Percentiles rank a stretch among this genome's conserved stretches.
Conservation (phyloP, 2,329 filamentous ascomycete species). For the Exophiala sp. region DNA sequence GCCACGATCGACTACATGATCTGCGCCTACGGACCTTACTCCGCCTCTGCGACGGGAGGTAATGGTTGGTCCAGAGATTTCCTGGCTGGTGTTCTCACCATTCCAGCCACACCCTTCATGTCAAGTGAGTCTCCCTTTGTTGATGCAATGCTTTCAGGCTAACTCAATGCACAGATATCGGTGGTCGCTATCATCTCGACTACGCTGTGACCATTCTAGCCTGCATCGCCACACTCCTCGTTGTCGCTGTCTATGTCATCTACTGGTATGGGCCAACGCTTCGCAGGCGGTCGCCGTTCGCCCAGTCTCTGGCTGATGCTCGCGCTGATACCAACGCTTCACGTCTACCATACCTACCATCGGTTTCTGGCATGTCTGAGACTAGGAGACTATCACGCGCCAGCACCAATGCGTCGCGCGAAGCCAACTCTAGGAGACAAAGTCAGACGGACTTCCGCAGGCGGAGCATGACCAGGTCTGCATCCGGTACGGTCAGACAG, state of each 20-base stretch:
- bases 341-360: conserved; percentile 34
- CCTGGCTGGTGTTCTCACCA: conserved; percentile 57
- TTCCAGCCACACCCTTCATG: conserved; percentile 52
- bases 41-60: conserved; percentile 60
- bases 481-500: conserved; percentile 12
- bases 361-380: conserved; percentile 18
- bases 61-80: conserved; percentile 63
- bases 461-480: conserved; percentile 13
- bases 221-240: conserved; percentile 56
- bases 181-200: conserved; percentile 50
- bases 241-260: conserved; percentile 59
- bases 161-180: conserved; percentile 42
- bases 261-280: conserved; percentile 60
- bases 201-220: conserved; percentile 60
- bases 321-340: conserved; percentile 32
- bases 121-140: conserved; percentile 32
- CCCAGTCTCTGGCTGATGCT: conserved; percentile 53
- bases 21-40: conserved; percentile 60
- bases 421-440: conserved; percentile 16
- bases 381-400: conserved; percentile 18
- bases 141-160: neutral
- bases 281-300: conserved; percentile 58
- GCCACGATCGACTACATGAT: conserved; percentile 61
- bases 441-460: conserved; percentile 19
- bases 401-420: conserved; percentile 12